These are phyloP conservation scores for Talaromyces sp. DNA, from an alignment of 2,329 filamentous ascomycete genomes.

Conservation along the genomic window DNA sequence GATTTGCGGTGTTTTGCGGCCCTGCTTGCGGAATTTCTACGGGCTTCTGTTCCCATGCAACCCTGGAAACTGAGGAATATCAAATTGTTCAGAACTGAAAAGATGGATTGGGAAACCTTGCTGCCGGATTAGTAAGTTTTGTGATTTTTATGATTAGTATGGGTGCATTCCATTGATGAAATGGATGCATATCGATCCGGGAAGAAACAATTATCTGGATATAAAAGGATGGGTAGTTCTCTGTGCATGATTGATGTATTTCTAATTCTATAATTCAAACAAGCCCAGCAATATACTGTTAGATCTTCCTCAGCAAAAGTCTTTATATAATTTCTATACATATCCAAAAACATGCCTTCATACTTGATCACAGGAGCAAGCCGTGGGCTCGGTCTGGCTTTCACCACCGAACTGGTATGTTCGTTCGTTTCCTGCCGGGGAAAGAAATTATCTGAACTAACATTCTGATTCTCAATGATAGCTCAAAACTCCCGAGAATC, in stretches of 20 bases:
- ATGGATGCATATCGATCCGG: neutral
- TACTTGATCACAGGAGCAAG: conserved; percentile 9
- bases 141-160: neutral
- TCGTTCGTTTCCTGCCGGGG: too few relatives aligned
- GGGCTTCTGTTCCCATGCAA: too few relatives aligned
- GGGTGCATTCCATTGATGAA: neutral
- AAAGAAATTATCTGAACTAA: neutral
- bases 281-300: neutral
- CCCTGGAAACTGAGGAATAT: too few relatives aligned
- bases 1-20: too few relatives aligned
- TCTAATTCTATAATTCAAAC: neutral
- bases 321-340: neutral
- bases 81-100: too few relatives aligned
- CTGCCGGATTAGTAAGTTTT: too few relatives aligned
- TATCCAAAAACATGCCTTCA: conserved; percentile 7
- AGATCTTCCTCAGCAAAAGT: neutral
- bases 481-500: conserved; percentile 4
- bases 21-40: too few relatives aligned
- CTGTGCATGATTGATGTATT: too few relatives aligned
- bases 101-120: too few relatives aligned
- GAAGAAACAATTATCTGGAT: neutral
- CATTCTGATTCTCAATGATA: neutral
- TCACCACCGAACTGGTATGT: conserved; percentile 1
- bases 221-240: neutral
- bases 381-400: conserved; percentile 6